phyloP scores from a whole-genome alignment of 192 early-diverging fungal genomes.

The Chytriomyces sp. region DNA sequence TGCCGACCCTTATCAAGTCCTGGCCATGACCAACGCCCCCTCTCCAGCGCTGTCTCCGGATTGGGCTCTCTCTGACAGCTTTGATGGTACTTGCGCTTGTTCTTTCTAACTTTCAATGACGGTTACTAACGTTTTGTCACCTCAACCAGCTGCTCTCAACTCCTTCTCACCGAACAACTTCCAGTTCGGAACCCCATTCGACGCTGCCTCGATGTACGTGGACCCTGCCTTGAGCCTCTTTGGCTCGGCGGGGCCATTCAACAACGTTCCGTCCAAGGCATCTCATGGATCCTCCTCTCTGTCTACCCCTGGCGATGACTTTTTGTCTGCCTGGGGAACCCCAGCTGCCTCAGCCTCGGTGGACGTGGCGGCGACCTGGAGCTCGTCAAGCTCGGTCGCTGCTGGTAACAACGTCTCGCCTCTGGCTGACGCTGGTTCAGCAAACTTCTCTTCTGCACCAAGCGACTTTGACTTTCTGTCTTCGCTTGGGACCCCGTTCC shows the following conservation, averaged over 20 bases:
- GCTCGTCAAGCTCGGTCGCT: not conserved
- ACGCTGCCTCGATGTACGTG: not conserved
- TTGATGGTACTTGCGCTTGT: not conserved
- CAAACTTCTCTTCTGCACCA: not conserved
- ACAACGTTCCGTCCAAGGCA: not conserved
- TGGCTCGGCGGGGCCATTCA: not conserved
- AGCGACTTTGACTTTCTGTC: not conserved
- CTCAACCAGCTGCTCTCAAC: not conserved
- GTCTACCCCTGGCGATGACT: not conserved
- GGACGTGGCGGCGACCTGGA: constrained; percentile 4
- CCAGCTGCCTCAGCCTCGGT: not conserved
- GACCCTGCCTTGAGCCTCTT: constrained; percentile 22
- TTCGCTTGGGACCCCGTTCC: constrained; percentile 24
- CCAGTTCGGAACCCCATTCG: constrained; percentile 3
- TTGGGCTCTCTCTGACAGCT: not conserved
- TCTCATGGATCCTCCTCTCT: not conserved
- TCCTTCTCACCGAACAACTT: not conserved
- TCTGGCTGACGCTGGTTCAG: not conserved
- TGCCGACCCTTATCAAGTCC: not conserved
- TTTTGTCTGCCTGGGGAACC: not conserved
- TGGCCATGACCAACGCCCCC: not conserved
- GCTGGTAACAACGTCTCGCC: constrained; percentile 11
- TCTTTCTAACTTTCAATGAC: not conserved
- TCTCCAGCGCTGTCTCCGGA: not conserved
- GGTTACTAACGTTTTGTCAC: not conserved